Evolutionary conservation across 2,329 filamentous ascomycete genomes (phyloP), one percentile per base, ranked within the genome.

Genomic region (Ramularia endophylla): DNA sequence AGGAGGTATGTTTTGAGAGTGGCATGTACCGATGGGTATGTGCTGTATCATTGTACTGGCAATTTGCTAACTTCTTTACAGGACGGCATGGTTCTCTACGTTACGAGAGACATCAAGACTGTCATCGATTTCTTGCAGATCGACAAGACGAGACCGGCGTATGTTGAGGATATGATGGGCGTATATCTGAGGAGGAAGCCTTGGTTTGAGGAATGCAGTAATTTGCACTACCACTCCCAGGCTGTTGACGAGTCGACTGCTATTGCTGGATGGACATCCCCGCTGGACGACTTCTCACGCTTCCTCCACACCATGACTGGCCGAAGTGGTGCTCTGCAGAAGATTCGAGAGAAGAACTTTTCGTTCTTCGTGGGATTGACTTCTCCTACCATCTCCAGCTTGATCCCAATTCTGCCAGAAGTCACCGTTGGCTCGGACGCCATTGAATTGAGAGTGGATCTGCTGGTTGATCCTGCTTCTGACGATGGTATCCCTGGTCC

Each of bases 291-390:
- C 57, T 92, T 94, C 56, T 70, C 72, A 13, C 78, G 81, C 35
- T 90, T 94, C 61, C 65, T 90, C 36, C 73, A 74, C 28, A 72
- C 83, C 25, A 79, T 90, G 44, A 82, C 77, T 30, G 85, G 85
- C 17, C 68, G 68, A 62, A 61, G 54, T 44, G 67, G 62, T 71
- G 71, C 65, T 52, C 50, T 87, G 30, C 66, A 74, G 30, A 66
- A 74, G 27, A 73, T 82, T 53, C 75, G 72, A 57, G 83, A 81
- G 64, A 77, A 79, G 52, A 65, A 71, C 48, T 78, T 86, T 36
- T 92, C 86, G 15, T 97, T 94, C 71, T 98, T 98, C 56, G 85
- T 97, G 16, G 89, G 89, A 7, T 69, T 98, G 35, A 97, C 92
- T 0, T 71, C 92, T 38, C 86, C 89, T 2, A 78, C 86, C 52